Conservation (phyloP, 176 grass and related monocot species). For the Guadua angustifolia region DNA sequence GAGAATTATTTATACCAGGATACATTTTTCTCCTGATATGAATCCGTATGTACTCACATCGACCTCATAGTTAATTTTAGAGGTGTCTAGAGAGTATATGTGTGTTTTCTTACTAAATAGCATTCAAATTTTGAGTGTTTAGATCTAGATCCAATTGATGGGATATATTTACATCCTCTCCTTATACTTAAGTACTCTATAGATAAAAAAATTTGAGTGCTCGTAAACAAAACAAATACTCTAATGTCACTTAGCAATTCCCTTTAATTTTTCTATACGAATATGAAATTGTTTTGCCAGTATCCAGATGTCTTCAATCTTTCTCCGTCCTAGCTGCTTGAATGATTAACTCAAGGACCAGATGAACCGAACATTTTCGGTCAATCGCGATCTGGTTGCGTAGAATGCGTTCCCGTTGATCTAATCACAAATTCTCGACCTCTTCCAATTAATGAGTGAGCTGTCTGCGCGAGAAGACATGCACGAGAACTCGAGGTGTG, state of each 20-base stretch:
- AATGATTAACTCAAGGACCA: neutral
- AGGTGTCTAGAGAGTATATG: too few relatives aligned
- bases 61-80: neutral
- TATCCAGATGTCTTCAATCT: neutral
- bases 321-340: neutral
- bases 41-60: neutral
- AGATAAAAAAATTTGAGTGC: too few relatives aligned
- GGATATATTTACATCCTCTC: too few relatives aligned
- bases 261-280: neutral
- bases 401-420: neutral
- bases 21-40: neutral
- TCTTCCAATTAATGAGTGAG: neutral
- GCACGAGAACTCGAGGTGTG: neutral
- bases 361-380: neutral
- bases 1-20: neutral
- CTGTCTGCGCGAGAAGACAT: constrained; percentile 7
- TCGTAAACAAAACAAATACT: too few relatives aligned
- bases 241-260: too few relatives aligned
- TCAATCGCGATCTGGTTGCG: constrained; percentile 17
- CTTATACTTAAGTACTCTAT: too few relatives aligned
- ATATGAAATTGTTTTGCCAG: neutral
- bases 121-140: too few relatives aligned
- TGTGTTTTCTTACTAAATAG: too few relatives aligned
- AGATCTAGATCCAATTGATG: too few relatives aligned
- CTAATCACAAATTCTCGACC: neutral